Evolutionary conservation across 202 grass and related monocot species (phyloP).

Genomic region (Setaria italica): DNA sequence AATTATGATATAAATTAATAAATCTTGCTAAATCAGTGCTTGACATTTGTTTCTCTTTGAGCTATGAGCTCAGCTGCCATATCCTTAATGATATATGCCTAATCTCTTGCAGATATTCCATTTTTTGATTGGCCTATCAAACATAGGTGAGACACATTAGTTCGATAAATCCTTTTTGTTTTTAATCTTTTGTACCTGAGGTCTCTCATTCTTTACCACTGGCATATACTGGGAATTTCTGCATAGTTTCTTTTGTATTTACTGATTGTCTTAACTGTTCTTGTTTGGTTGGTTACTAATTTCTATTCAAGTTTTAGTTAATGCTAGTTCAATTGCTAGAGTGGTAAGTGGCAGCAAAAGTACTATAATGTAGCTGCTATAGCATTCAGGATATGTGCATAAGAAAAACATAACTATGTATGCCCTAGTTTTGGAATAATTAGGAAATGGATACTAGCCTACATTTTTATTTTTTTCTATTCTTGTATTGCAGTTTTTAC

Average conservation of each 20-base stretch:
- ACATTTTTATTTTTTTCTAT: not conserved
- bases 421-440: not conserved
- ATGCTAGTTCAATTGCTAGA: conserved; percentile 15
- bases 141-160: conserved; percentile 76
- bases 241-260: conserved; percentile 26
- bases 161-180: conserved; percentile 44
- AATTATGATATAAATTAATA: conserved; percentile 22
- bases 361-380: conserved; percentile 1
- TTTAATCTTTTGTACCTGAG: conserved; percentile 26
- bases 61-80: conserved; percentile 33
- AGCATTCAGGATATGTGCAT: conserved; percentile 15
- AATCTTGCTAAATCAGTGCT: conserved; percentile 25
- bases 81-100: conserved; percentile 57
- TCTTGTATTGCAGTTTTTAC: conserved; percentile 22
- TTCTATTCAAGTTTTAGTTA: conserved; percentile 36
- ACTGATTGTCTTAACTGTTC: conserved; percentile 2
- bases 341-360: not conserved
- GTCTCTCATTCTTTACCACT: conserved; percentile 33
- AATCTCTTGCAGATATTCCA: conserved; percentile 96
- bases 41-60: conserved; percentile 37
- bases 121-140: conserved; percentile 94
- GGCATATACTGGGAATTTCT: conserved; percentile 29
- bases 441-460: not conserved
- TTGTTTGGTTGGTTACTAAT: conserved; percentile 24
- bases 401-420: conserved; percentile 12